Evolutionary conservation across 441 rosid genomes (phyloP).

Genomic region (Gossypium armourianum): DNA sequence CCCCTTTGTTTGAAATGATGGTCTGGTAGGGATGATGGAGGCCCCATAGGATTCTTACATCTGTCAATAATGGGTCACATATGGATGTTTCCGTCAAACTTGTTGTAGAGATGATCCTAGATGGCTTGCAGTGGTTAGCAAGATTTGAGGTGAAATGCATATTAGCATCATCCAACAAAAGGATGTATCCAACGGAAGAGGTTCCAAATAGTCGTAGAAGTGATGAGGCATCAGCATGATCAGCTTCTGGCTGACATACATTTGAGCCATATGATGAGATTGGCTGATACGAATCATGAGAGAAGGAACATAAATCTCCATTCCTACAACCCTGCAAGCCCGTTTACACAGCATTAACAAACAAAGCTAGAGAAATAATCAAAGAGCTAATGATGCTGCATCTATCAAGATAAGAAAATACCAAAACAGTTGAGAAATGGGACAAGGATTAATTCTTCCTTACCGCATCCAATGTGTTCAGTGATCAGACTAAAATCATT

Average conservation of each 20-base stretch:
- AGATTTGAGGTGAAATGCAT: constrained; percentile 52
- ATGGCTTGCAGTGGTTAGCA: constrained; percentile 41
- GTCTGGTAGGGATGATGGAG: constrained; percentile 53
- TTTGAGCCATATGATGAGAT: constrained; percentile 21
- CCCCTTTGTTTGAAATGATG: constrained; percentile 37
- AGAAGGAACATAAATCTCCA: constrained; percentile 54
- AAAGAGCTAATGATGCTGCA: background rate
- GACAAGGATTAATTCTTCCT: background rate
- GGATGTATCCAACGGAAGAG: constrained; percentile 42
- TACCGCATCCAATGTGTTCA: background rate
- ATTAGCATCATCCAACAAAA: constrained; percentile 58
- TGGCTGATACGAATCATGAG: constrained; percentile 43
- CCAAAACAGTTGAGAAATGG: background rate
- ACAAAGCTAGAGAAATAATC: background rate
- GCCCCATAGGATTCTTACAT: constrained; percentile 55
- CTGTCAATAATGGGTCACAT: constrained; percentile 30
- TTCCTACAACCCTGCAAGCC: constrained; percentile 74
- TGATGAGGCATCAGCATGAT: constrained; percentile 29
- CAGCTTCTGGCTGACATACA: constrained; percentile 52
- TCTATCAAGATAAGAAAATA: background rate
- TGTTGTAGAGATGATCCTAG: constrained; percentile 53
- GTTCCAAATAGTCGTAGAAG: constrained; percentile 43
- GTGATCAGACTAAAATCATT: background rate
- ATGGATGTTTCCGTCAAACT: constrained; percentile 36
- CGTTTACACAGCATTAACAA: background rate